phyloP scores from a whole-genome alignment of 371 early-diverging fungal genomes.

The Mortierella sp. region DNA sequence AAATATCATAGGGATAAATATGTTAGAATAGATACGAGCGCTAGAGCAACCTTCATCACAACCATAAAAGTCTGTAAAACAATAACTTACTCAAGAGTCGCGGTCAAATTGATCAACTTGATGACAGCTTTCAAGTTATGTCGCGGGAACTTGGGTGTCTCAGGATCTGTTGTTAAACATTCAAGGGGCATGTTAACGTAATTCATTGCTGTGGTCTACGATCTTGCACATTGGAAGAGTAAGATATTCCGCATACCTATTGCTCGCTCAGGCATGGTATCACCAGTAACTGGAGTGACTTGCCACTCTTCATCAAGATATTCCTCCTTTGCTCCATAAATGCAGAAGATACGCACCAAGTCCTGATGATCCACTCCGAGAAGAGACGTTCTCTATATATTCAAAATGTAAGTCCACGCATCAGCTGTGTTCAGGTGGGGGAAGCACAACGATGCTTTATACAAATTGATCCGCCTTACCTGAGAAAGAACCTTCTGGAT shows the following conservation, averaged over 20 bases:
- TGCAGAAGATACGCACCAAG: conserved; percentile 22
- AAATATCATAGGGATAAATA: neutral
- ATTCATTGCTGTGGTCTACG: neutral
- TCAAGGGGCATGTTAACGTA: neutral
- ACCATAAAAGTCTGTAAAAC: neutral
- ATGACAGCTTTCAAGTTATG: conserved; percentile 37
- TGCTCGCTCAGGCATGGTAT: conserved; percentile 25
- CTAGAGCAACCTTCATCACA: neutral
- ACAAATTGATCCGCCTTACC: conserved; percentile 12
- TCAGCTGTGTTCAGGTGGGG: neutral
- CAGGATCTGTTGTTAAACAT: conserved; percentile 13
- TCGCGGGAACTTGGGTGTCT: conserved; percentile 37
- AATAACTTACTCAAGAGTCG: conserved; percentile 43
- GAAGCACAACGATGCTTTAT: neutral
- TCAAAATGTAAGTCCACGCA: neutral
- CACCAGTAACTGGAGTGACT: conserved; percentile 34
- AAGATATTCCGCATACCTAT: conserved; percentile 14
- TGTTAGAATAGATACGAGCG: neutral
- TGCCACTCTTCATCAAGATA: conserved; percentile 32
- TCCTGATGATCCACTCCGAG: conserved; percentile 47
- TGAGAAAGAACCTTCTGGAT: conserved; percentile 32
- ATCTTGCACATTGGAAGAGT: neutral
- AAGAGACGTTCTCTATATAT: conserved; percentile 16
- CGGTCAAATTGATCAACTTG: conserved; percentile 42
- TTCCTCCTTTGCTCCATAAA: conserved; percentile 44